Conservation (phyloP, 2,329 filamentous ascomycete species). For the Xylaria sp. region DNA sequence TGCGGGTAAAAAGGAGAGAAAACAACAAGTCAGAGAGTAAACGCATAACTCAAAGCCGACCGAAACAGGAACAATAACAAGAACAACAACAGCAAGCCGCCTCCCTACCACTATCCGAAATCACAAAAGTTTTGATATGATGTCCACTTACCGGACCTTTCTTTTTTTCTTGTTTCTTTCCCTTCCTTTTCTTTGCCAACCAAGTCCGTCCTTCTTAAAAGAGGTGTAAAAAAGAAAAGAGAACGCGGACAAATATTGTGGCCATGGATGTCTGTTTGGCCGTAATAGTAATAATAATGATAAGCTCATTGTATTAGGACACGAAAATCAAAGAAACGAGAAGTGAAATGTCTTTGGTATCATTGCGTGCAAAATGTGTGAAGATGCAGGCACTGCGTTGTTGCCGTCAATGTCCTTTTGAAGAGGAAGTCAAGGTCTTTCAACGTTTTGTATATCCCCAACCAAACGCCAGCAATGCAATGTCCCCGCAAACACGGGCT, state of each 20-base stretch:
- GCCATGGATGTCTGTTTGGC: conserved; percentile 30
- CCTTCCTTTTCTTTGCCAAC: conserved; percentile 6
- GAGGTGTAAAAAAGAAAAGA: no score
- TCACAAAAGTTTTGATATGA: background rate
- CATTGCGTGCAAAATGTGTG: conserved; percentile 42
- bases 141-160: background rate
- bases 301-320: conserved; percentile 41
- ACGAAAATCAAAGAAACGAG: conserved; percentile 34
- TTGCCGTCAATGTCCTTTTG: conserved; percentile 39
- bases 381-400: conserved; percentile 43
- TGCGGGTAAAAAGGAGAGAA: conserved; percentile 16
- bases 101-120: conserved; percentile 9
- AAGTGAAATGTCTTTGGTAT: conserved; percentile 46
- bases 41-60: conserved; percentile 23
- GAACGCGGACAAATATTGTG: conserved; percentile 23
- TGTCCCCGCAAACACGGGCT: conserved; percentile 27
- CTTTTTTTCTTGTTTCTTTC: background rate
- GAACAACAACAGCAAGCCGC: background rate
- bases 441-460: conserved; percentile 46
- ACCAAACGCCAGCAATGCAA: conserved; percentile 49
- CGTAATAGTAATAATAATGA: conserved; percentile 3
- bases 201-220: conserved; percentile 11
- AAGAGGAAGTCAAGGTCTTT: conserved; percentile 39
- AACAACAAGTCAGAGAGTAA: conserved; percentile 20
- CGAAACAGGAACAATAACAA: conserved; percentile 11